Base-by-base conservation (phyloP, 1,284 basidiomycete genomes). In the Cryptococcus sp. region DNA sequence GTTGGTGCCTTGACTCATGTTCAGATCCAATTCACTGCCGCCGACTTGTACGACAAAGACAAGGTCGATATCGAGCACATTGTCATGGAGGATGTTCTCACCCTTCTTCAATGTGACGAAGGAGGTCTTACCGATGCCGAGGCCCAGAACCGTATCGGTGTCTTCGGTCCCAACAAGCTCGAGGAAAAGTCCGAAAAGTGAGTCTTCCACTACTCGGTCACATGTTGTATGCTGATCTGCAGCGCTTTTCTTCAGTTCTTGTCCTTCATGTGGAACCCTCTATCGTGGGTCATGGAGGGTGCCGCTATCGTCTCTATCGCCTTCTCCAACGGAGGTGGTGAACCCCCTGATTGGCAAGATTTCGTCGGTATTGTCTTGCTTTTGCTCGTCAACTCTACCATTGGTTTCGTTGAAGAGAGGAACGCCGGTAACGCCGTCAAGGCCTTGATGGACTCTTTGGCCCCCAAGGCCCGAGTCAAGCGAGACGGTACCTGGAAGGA, bases 261-360 rank as follows among this genome's bases (percentile, higher is more conserved):
- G 68, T 85, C 85, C 73, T 97, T 96, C 82, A 94, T 94, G 91
- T 94, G 91, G 91, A 96, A 96, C 79, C 92, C 92, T 48, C 82
- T 97, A 22, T 96, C 92, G 39, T 98, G 93, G 92, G 94, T 98
- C 78, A 98, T 98, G 93, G 93, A 98, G 78, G 91, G 88, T 64
- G 93, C 93, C 51, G 92, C 93, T 46, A 80, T 97, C 47, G 93
- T 98, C 74, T 92, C 93, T 55, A 97, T 97, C 74, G 93, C 84
- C 44, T 84, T 98, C 39, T 96, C 93, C 59, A 98, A 98, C 77
- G 92, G 94, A 78, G 85, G 64, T 47, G 79, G 81, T 59, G 79
- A 80, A 60, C 83, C 93, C 45, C 93, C 93, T 41, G 91, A 98
- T 73, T 97, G 94, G 94, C 81, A 87, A 73, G 92, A 98, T 81